phyloP scores from a whole-genome alignment of 139 green algal species.

The Chlamydomonas sphaeroides region DNA sequence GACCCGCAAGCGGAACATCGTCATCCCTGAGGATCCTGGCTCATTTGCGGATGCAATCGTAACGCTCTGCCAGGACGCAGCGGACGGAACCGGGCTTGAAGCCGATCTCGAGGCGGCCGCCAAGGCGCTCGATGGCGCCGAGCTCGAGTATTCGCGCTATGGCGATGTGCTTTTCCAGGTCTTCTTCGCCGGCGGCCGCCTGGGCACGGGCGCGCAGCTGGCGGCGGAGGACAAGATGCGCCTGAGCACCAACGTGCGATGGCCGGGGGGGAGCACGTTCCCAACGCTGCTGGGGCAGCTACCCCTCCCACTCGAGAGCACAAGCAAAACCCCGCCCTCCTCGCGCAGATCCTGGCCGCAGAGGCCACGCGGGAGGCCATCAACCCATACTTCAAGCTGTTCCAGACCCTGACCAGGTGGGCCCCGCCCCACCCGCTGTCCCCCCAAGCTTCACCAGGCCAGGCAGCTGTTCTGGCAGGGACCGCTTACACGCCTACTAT shows the following conservation, averaged over 20 bases:
- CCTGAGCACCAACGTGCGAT: constrained; percentile 72
- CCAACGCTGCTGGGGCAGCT: too few relatives aligned
- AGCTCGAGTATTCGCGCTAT: constrained; percentile 96
- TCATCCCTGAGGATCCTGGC: constrained; percentile 90
- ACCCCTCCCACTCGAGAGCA: too few relatives aligned
- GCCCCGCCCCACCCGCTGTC: too few relatives aligned
- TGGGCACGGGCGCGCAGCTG: constrained; percentile 78
- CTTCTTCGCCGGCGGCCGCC: constrained; percentile 86
- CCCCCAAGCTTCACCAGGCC: too few relatives aligned
- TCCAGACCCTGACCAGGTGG: constrained; percentile 84
- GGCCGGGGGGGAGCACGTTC: too few relatives aligned
- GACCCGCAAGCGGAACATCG: constrained; percentile 97
- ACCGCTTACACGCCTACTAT: too few relatives aligned
- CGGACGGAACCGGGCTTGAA: constrained; percentile 70
- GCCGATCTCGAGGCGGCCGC: constrained; percentile 78
- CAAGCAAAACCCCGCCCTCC: neutral
- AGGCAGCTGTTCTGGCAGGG: too few relatives aligned
- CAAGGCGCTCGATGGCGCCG: constrained; percentile 84
- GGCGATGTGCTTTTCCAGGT: constrained; percentile 97
- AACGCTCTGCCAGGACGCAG: constrained; percentile 80
- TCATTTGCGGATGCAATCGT: constrained; percentile 94
- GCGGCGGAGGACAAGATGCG: constrained; percentile 71
- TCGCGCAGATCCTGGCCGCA: constrained; percentile 73
- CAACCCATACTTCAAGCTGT: constrained; percentile 86
- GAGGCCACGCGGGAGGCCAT: constrained; percentile 70